These are phyloP conservation scores for Diaporthe ampelina DNA, from an alignment of 2,329 filamentous ascomycete genomes.

Conservation along the genomic window DNA sequence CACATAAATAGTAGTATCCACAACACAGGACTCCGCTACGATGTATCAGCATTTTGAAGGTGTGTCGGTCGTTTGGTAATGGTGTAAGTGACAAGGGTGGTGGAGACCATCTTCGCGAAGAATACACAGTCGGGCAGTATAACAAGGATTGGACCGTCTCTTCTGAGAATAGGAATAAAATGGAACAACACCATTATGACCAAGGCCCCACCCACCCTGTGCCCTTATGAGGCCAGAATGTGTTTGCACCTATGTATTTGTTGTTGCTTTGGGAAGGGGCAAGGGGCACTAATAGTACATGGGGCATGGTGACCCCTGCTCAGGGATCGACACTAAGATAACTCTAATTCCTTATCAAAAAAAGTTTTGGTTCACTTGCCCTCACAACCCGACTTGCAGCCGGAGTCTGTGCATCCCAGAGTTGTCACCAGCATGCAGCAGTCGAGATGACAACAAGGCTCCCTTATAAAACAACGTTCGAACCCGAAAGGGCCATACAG, in stretches of 20 bases:
- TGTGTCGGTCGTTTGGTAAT: no score
- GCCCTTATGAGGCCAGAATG: background rate
- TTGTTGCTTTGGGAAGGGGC: no score
- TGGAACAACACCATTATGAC: background rate
- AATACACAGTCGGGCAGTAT: background rate
- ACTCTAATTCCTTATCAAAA: conserved; percentile 51
- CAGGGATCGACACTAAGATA: conserved; percentile 52
- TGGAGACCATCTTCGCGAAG: background rate
- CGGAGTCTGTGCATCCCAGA: conserved; percentile 42
- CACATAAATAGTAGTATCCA: no score
- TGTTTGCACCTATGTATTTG: background rate
- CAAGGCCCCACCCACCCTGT: background rate
- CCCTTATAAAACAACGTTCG: conserved; percentile 88
- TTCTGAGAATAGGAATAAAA: background rate
- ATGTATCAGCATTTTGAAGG: no score
- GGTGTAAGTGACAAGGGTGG: background rate
- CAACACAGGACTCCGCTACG: no score
- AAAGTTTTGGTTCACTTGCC: conserved; percentile 37
- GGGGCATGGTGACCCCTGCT: conserved; percentile 23
- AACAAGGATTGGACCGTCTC: background rate
- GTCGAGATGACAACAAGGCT: conserved; percentile 71
- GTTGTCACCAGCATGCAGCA: conserved; percentile 35
- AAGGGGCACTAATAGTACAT: no score
- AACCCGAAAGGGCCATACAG: conserved; percentile 84
- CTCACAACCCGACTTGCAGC: conserved; percentile 40